A percentile compares a stretch with the other conserved stretches of the same genome.
These are phyloP conservation scores for Debaryomyces psychrophilus DNA, from an alignment of 1,139 yeast species.

Conservation along the genomic window DNA sequence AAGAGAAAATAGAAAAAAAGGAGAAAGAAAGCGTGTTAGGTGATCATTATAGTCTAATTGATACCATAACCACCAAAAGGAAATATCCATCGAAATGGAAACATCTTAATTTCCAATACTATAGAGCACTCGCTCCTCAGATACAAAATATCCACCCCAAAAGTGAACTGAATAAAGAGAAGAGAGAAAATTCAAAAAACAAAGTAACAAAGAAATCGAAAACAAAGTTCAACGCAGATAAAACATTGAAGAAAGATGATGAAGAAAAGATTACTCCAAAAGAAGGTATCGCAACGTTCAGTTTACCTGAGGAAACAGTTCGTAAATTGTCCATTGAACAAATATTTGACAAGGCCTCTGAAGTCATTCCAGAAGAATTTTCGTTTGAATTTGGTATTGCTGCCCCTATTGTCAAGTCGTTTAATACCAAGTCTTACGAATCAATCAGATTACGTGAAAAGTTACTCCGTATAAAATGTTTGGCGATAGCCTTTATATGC, in stretches of 20 bases:
- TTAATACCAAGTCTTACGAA: constrained; percentile 58
- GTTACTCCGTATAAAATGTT: constrained; percentile 64
- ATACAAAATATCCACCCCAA: constrained; percentile 9
- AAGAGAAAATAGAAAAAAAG: constrained; percentile 14
- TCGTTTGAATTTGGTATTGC: constrained; percentile 68
- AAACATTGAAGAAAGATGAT: constrained; percentile 15
- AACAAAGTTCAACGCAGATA: constrained; percentile 10
- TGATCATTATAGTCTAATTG: constrained; percentile 58
- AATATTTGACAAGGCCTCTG: constrained; percentile 62
- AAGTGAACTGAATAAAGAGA: neutral
- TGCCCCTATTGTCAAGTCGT: constrained; percentile 72
- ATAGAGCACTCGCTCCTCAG: constrained; percentile 25
- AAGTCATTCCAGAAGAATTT: constrained; percentile 59
- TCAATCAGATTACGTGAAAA: constrained; percentile 59
- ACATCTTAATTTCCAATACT: constrained; percentile 58
- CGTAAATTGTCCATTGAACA: constrained; percentile 59
- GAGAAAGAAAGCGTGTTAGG: constrained; percentile 33
- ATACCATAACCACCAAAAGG: constrained; percentile 51
- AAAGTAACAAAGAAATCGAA: neutral
- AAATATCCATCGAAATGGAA: constrained; percentile 63
- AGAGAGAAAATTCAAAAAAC: neutral
- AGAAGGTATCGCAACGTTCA: constrained; percentile 53
- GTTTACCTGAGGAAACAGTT: constrained; percentile 51
- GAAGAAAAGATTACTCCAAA: constrained; percentile 15
- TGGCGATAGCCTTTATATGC: constrained; percentile 60